Percentiles rank a stretch among this genome's conserved stretches.
These are phyloP conservation scores for Pleurotus salmoneostramineus DNA, from an alignment of 768 basidiomycete species.

Conservation along the genomic window DNA sequence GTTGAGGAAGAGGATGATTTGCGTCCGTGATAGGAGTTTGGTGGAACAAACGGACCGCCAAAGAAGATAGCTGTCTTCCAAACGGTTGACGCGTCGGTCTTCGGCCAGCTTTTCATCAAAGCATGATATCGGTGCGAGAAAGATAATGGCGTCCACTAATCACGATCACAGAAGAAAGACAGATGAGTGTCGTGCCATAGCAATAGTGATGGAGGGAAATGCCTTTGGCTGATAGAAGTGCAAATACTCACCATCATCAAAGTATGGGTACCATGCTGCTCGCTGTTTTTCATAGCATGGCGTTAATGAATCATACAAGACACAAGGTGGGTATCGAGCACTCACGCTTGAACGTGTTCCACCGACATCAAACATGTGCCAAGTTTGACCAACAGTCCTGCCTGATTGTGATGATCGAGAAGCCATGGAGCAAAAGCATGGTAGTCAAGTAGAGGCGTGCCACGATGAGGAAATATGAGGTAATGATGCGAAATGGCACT, in stretches of 20 bases:
- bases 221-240: not conserved
- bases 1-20: slow-evolving; percentile 59
- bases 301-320: not conserved
- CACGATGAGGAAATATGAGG: not conserved
- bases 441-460: not conserved
- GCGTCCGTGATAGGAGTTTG: slow-evolving; percentile 56
- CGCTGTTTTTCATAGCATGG: slow-evolving; percentile 37
- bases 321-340: slow-evolving; percentile 16
- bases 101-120: slow-evolving; percentile 80
- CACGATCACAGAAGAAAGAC: too few relatives aligned
- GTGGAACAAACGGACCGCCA: slow-evolving; percentile 75
- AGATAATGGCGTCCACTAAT: slow-evolving; percentile 75
- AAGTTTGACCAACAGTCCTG: slow-evolving; percentile 44
- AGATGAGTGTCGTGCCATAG: slow-evolving; percentile 10
- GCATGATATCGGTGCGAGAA: slow-evolving; percentile 75
- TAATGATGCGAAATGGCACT: not conserved
- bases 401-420: slow-evolving; percentile 28
- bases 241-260: slow-evolving; percentile 57
- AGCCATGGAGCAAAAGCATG: not conserved
- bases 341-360: slow-evolving; percentile 67
- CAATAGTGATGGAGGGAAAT: not conserved
- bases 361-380: slow-evolving; percentile 79
- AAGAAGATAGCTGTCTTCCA: slow-evolving; percentile 66
- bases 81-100: slow-evolving; percentile 62
- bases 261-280: slow-evolving; percentile 75